Evolutionary conservation across 2,329 filamentous ascomycete genomes (phyloP).

Genomic region (Cordyceps tenuipes): DNA sequence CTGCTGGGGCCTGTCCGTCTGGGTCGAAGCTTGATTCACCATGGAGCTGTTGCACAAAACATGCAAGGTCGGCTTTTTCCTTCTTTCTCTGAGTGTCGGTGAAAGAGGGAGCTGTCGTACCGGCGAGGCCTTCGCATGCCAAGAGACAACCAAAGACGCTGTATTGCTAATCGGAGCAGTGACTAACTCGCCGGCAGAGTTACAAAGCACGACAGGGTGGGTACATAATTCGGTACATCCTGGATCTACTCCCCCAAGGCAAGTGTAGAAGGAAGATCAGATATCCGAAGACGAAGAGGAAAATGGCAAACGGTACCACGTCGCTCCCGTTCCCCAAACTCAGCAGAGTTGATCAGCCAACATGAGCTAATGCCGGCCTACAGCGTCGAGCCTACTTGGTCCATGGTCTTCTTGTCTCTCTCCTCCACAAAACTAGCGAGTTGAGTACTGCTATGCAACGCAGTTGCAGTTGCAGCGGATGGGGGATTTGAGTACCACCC

Average conservation of each 20-base stretch:
- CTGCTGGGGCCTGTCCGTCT: not conserved
- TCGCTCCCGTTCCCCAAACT: too few species aligned
- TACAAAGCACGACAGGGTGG: not conserved
- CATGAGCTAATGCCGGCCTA: constrained; percentile 4
- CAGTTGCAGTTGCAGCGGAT: not conserved
- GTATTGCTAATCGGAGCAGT: not conserved
- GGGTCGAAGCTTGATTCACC: not conserved
- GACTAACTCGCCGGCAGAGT: not conserved
- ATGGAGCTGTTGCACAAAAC: not conserved
- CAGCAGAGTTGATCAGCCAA: too few species aligned
- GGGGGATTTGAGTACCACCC: not conserved
- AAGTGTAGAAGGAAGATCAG: too few species aligned
- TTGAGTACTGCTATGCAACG: not conserved
- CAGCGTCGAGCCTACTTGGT: not conserved
- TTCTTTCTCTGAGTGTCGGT: not conserved
- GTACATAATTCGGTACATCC: too few species aligned
- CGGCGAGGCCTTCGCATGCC: not conserved
- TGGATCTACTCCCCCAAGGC: too few species aligned
- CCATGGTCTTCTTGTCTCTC: constrained; percentile 9
- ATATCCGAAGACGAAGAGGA: not conserved
- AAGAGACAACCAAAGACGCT: not conserved
- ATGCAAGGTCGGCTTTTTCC: not conserved
- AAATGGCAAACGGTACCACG: not conserved
- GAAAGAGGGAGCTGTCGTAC: not conserved
- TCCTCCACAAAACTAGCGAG: constrained; percentile 5